Conservation (phyloP, 2,329 filamentous ascomycete species). For the Pseudopyricularia cyperi region DNA sequence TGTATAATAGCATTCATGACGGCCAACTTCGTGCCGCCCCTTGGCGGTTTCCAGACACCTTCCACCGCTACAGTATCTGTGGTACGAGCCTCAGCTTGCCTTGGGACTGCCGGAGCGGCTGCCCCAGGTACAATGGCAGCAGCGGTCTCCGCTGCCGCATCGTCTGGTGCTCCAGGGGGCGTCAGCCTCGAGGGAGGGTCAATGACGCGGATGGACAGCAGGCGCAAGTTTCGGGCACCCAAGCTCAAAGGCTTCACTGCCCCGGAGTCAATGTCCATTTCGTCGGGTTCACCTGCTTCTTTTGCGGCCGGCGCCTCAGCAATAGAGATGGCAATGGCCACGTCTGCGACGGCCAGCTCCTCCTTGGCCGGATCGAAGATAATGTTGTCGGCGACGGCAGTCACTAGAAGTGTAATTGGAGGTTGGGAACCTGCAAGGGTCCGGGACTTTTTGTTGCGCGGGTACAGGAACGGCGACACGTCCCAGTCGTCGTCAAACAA, state of each 20-base stretch:
- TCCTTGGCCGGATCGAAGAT: conserved; percentile 88
- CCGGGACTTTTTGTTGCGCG: background rate
- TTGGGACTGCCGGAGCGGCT: conserved; percentile 12
- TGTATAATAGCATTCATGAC: conserved; percentile 64
- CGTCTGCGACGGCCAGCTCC: conserved; percentile 86
- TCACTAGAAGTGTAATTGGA: conserved; percentile 81
- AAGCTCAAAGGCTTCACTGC: conserved; percentile 4
- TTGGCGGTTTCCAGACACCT: conserved; percentile 74
- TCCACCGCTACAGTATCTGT: conserved; percentile 44
- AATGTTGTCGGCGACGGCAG: conserved; percentile 74
- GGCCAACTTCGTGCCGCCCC: conserved; percentile 68
- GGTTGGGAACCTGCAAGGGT: conserved; percentile 38
- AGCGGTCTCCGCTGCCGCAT: conserved; percentile 34
- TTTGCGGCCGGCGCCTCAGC: conserved; percentile 26
- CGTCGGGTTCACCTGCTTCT: conserved; percentile 11
- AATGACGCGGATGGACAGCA: conserved; percentile 59
- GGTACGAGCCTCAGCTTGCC: conserved; percentile 25
- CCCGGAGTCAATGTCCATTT: conserved; percentile 27
- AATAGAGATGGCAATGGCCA: conserved; percentile 74
- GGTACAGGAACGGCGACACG: conserved; percentile 63
- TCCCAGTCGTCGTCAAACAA: conserved; percentile 98
- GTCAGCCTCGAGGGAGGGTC: conserved; percentile 64
- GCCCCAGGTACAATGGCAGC: conserved; percentile 32
- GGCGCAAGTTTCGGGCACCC: conserved; percentile 31
- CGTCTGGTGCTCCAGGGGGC: conserved; percentile 54